Conservation (phyloP, 225 moss, liverwort and hornwort genomes). For the Takakia lepidozioides region DNA sequence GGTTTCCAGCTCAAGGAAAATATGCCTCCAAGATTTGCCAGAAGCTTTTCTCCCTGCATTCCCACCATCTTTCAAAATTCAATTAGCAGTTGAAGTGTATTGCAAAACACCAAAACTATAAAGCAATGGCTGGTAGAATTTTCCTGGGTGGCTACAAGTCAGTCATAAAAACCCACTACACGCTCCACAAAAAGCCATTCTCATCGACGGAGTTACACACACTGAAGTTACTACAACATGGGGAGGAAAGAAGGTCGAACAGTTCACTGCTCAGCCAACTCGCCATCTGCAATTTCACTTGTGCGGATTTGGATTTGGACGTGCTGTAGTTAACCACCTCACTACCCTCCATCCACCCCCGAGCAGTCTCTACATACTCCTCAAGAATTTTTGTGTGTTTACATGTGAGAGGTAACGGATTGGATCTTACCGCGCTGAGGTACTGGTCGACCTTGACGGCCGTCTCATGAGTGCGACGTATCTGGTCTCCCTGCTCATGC, state of each 20-base stretch:
- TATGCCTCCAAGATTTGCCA: slow-evolving; percentile 47
- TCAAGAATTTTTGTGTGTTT: background rate
- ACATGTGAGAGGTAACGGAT: background rate
- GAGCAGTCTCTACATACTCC: no score
- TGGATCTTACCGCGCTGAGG: slow-evolving; percentile 35
- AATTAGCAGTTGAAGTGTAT: background rate
- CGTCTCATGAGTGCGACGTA: slow-evolving; percentile 48
- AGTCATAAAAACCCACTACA: no score
- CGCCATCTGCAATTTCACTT: background rate
- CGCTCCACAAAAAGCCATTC: no score
- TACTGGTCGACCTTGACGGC: slow-evolving; percentile 50
- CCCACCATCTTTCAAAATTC: background rate
- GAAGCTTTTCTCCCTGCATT: slow-evolving; percentile 49
- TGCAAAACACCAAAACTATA: background rate
- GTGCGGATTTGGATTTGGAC: no score
- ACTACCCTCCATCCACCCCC: no score
- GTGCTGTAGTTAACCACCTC: no score
- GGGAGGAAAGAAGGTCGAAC: background rate
- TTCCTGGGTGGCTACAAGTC: no score
- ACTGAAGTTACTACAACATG: no score
- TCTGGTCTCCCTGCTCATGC: slow-evolving; percentile 47
- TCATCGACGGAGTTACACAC: no score
- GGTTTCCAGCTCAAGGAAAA: slow-evolving; percentile 55
- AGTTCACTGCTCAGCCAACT: background rate
- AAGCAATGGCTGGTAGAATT: background rate